Percentiles rank a stretch among this genome's conserved stretches.
Conservation (phyloP, 129 eudicot genomes). For the Smallanthus sonchifolius region DNA sequence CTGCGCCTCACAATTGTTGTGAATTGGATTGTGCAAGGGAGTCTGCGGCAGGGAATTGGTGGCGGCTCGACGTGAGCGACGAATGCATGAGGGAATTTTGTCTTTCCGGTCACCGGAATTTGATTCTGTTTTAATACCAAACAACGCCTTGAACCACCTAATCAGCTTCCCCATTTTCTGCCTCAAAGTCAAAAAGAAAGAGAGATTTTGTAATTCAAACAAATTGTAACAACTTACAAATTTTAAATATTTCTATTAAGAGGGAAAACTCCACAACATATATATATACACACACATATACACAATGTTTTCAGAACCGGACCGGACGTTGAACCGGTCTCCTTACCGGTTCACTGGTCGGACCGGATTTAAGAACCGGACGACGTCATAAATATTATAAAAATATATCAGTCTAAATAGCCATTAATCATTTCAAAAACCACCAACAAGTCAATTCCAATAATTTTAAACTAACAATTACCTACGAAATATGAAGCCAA, state of each 20-base stretch:
- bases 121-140: conserved; percentile 39
- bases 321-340: too few relatives aligned
- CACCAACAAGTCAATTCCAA: too few relatives aligned
- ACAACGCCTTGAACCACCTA: conserved; percentile 70
- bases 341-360: too few relatives aligned
- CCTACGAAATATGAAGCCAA: too few relatives aligned
- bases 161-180: conserved; percentile 67
- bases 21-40: conserved; percentile 44
- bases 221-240: conserved; percentile 5
- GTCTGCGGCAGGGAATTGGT: conserved; percentile 46
- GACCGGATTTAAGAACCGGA: too few relatives aligned
- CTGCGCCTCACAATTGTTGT: conserved; percentile 43
- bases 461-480: too few relatives aligned
- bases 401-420: too few relatives aligned
- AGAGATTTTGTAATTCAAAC: conserved; percentile 10
- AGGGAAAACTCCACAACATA: conserved; percentile 21
- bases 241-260: conserved; percentile 16
- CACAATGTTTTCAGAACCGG: background rate
- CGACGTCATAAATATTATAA: too few relatives aligned
- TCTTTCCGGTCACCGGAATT: conserved; percentile 43
- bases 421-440: too few relatives aligned
- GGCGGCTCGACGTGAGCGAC: conserved; percentile 30
- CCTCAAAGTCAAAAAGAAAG: conserved; percentile 1
- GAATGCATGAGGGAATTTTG: conserved; percentile 29
- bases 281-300: background rate